These are phyloP conservation scores for Coniochaeta prunicola DNA, from an alignment of 2,329 filamentous ascomycete genomes.

Conservation along the genomic window DNA sequence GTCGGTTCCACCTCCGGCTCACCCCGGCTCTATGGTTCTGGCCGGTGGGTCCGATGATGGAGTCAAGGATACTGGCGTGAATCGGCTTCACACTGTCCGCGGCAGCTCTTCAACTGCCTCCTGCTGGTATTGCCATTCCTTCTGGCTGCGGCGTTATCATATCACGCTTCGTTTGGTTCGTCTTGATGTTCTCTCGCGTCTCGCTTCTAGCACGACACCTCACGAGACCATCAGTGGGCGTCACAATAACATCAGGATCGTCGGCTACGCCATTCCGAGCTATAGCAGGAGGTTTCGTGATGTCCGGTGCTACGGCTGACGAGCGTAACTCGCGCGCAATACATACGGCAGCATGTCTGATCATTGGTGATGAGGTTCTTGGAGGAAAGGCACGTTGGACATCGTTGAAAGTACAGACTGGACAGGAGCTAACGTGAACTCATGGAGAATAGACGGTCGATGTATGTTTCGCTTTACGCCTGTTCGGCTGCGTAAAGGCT, in stretches of 20 bases:
- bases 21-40: not conserved
- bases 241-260: slow-evolving; percentile 23
- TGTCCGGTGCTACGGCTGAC: slow-evolving; percentile 38
- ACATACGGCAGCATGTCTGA: slow-evolving; percentile 82
- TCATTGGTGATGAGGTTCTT: slow-evolving; percentile 96
- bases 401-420: not conserved
- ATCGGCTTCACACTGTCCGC: not conserved
- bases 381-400: slow-evolving; percentile 70
- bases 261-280: slow-evolving; percentile 8
- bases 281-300: slow-evolving; percentile 26
- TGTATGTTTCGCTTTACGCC: slow-evolving; percentile 2
- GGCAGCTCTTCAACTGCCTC: too few relatives aligned
- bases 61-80: not conserved
- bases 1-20: not conserved
- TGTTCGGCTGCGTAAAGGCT: not conserved
- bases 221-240: slow-evolving; percentile 41
- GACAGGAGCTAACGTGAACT: not conserved
- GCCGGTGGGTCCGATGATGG: slow-evolving; percentile 1
- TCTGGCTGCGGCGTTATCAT: not conserved
- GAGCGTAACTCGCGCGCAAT: slow-evolving; percentile 61
- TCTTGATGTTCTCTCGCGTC: slow-evolving; percentile 67
- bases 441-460: slow-evolving; percentile 3
- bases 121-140: not conserved
- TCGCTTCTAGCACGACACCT: slow-evolving; percentile 69
- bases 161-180: not conserved